Evolutionary conservation across 352 stramenopile genomes (phyloP).

Genomic region (Phytophthora meadii): DNA sequence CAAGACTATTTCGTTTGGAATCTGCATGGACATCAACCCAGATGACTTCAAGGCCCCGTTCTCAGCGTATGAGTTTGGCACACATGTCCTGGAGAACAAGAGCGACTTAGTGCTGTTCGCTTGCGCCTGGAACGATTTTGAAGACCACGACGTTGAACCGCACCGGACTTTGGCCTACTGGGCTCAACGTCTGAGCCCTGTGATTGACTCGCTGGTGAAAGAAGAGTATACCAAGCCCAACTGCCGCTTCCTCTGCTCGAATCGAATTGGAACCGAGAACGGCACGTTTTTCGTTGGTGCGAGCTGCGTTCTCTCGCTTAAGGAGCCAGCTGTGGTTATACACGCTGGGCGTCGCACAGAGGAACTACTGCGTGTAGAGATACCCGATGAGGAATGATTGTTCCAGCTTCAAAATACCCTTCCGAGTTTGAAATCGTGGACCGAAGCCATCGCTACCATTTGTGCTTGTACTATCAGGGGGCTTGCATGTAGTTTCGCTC

Average conservation of each 20-base stretch:
- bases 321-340: slow-evolving; percentile 56
- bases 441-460: too few species aligned
- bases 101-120: slow-evolving; percentile 85
- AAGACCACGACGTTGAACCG: slow-evolving; percentile 51
- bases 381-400: slow-evolving; percentile 31
- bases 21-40: slow-evolving; percentile 93
- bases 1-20: slow-evolving; percentile 84
- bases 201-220: slow-evolving; percentile 52
- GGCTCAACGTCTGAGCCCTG: slow-evolving; percentile 64
- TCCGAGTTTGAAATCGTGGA: too few species aligned
- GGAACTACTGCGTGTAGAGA: slow-evolving; percentile 60
- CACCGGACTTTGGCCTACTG: slow-evolving; percentile 77
- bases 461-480: too few species aligned
- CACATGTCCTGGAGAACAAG: slow-evolving; percentile 48
- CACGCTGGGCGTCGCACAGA: slow-evolving; percentile 63
- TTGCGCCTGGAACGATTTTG: slow-evolving; percentile 86
- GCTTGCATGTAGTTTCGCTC: too few species aligned
- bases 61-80: slow-evolving; percentile 74
- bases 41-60: slow-evolving; percentile 80
- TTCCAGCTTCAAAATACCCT: too few species aligned
- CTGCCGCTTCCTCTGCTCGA: slow-evolving; percentile 81
- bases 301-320: slow-evolving; percentile 76
- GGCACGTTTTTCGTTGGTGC: slow-evolving; percentile 85
- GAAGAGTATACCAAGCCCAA: slow-evolving; percentile 51
- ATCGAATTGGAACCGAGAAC: slow-evolving; percentile 80